Evolutionary conservation across 805 yeast species (phyloP).

Genomic region (Grigorovia humatica): DNA sequence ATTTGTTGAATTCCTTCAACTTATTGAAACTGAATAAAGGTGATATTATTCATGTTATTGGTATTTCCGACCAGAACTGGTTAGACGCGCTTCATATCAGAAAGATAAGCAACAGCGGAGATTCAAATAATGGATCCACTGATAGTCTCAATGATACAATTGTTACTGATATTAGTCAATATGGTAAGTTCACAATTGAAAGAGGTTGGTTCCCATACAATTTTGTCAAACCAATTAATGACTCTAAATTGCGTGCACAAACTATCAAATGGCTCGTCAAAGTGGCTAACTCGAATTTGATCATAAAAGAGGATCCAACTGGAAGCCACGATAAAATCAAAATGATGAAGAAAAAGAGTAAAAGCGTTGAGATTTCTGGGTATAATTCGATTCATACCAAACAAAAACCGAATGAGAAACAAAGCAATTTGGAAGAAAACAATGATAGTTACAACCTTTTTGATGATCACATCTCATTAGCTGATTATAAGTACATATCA

Average conservation of each 20-base stretch:
- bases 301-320: too few relatives aligned
- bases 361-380: too few relatives aligned
- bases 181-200: slow-evolving; percentile 21
- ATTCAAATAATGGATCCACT: neutral
- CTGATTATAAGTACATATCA: neutral
- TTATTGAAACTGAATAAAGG: slow-evolving; percentile 33
- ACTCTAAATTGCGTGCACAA: neutral
- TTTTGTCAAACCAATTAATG: slow-evolving; percentile 26
- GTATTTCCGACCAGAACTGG: slow-evolving; percentile 63
- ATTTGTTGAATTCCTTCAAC: neutral
- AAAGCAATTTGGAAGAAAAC: neutral
- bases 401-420: too few relatives aligned
- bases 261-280: neutral
- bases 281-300: neutral
- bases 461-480: neutral
- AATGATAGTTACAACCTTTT: neutral
- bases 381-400: too few relatives aligned
- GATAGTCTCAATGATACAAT: slow-evolving; percentile 4
- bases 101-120: neutral
- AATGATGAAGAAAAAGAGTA: too few relatives aligned
- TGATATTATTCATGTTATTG: slow-evolving; percentile 61
- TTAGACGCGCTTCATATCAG: slow-evolving; percentile 55
- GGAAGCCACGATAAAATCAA: too few relatives aligned
- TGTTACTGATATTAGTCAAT: neutral
- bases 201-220: slow-evolving; percentile 85